A percentile compares a stretch with the other conserved stretches of the same genome.
Conservation (phyloP, 768 basidiomycete species). For the Phylloporus scabripes region DNA sequence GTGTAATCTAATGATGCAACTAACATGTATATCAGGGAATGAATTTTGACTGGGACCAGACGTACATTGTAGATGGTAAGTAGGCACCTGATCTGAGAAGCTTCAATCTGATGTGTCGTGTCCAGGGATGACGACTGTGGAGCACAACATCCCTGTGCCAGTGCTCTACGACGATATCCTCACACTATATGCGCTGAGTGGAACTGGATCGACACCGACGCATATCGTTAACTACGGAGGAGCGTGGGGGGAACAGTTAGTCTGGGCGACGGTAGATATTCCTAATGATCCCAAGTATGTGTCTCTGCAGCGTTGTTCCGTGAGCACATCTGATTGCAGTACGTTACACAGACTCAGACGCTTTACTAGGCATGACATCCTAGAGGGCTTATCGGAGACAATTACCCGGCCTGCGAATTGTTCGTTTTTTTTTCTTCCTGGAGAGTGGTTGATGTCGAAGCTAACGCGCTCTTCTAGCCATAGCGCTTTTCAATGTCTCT, state of each 20-base stretch:
- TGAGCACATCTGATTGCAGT: background rate
- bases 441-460: background rate
- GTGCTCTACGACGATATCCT: slow-evolving; percentile 62
- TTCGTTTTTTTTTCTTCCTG: slow-evolving; percentile 29
- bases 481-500: slow-evolving; percentile 64
- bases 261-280: slow-evolving; percentile 63
- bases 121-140: slow-evolving; percentile 70
- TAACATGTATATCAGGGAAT: slow-evolving; percentile 43
- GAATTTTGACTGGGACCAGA: slow-evolving; percentile 76
- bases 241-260: slow-evolving; percentile 55
- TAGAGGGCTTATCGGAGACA: slow-evolving; percentile 57
- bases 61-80: slow-evolving; percentile 72
- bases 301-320: background rate
- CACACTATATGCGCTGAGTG: slow-evolving; percentile 57
- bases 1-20: background rate
- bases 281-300: slow-evolving; percentile 64
- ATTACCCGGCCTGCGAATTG: slow-evolving; percentile 55
- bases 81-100: background rate
- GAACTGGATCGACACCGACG: slow-evolving; percentile 68
- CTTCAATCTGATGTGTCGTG: background rate
- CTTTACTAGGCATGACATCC: slow-evolving; percentile 59
- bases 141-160: slow-evolving; percentile 65
- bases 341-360: slow-evolving; percentile 45
- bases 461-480: slow-evolving; percentile 37
- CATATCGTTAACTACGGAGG: slow-evolving; percentile 80